Evolutionary conservation across 371 early-diverging fungal genomes (phyloP), one percentile per base, ranked within the genome.

Genomic region (Mortierella sp.): DNA sequence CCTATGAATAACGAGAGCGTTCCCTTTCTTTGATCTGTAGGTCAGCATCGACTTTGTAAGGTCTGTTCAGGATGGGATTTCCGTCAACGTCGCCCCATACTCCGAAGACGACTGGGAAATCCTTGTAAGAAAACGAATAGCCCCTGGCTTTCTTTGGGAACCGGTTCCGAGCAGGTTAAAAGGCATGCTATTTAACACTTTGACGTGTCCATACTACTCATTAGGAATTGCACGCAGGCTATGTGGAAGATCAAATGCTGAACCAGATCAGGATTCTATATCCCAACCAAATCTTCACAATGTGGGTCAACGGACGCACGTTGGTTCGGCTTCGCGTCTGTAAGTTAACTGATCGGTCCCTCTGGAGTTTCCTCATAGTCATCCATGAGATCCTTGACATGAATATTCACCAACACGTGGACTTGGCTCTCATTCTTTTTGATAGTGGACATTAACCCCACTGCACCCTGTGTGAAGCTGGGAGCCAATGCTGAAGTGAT

Each of bases 41-140:
- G 89, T 93, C 55, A 77, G 82, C 51, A 87, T 91, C 14, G 89
- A 87, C 45, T 89, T 93, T 74, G 83, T 87, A 55, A 84, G 85
- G 62, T 83, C 87, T 62, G 84, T 88, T 7, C 85, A 87, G 25
- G 72, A 72, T 15, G 92, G 91, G 9, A 66, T 82, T 9, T 85
- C 90, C 6, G 92, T 96, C 1, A 81, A 90, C 66, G 94, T 95
- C 2, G 94, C 92, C 51, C 96, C 96, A 4, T 74, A 86, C 62
- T 86, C 93, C 0, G 88, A 86, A 56, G 95, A 95, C 59, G 96
- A 96, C 74, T 96, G 95, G 95, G 95, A 96, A 71, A 93, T 95
- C 47, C 58, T 96, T 79, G 93, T 92, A 86, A 55, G 67, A 3
- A 19, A 60, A 70, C 57, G n/a, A 19, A 16, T 21, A 43, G 50